These are phyloP conservation scores for Mariannaea sp. DNA, from an alignment of 2,329 filamentous ascomycete genomes.

Conservation along the genomic window DNA sequence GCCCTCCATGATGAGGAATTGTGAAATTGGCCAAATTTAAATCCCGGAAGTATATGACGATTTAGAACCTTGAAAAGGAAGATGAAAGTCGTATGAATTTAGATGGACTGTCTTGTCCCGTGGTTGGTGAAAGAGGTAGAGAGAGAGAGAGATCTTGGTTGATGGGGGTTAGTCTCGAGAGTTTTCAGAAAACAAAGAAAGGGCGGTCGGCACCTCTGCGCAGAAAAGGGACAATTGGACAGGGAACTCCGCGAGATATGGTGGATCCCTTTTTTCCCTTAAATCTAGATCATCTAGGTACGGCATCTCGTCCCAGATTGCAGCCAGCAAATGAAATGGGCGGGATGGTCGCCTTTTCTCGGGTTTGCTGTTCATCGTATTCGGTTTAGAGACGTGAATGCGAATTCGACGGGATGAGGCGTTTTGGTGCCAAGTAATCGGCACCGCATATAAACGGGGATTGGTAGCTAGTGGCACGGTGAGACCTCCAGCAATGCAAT, in stretches of 20 bases:
- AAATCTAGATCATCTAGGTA: background rate
- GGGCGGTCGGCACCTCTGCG: conserved; percentile 2
- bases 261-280: conserved; percentile 13
- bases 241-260: conserved; percentile 14
- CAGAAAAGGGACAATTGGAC: background rate
- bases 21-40: background rate
- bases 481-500: too few relatives aligned
- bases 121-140: too few relatives aligned
- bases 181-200: conserved; percentile 1
- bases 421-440: too few relatives aligned
- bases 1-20: conserved; percentile 23
- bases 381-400: conserved; percentile 2
- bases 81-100: background rate
- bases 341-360: background rate
- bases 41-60: background rate
- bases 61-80: background rate
- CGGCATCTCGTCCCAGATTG: too few relatives aligned
- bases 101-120: background rate
- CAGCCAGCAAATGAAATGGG: background rate
- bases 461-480: too few relatives aligned
- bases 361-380: conserved; percentile 1
- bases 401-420: conserved; percentile 7
- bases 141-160: too few relatives aligned
- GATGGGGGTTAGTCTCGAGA: too few relatives aligned
- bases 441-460: too few relatives aligned